A percentile compares a stretch with the other conserved stretches of the same genome.
phyloP scores from a whole-genome alignment of 768 basidiomycete species.

The Amanita polypyramis region DNA sequence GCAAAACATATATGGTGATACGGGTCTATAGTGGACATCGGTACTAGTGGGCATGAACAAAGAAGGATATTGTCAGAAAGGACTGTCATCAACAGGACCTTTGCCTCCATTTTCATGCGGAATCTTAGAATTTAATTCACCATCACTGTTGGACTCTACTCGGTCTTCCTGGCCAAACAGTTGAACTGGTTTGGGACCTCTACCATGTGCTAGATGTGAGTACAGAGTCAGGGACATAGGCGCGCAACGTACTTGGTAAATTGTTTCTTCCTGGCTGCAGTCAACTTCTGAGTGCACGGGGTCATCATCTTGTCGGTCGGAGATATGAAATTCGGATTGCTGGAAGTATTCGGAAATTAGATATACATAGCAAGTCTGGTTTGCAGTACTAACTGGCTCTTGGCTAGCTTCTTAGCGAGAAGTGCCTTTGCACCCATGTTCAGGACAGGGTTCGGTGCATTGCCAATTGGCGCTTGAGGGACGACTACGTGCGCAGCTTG shows the following conservation, averaged over 20 bases:
- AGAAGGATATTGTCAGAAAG: conserved; percentile 36
- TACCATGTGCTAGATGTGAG: conserved; percentile 16
- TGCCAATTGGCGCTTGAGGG: conserved; percentile 75
- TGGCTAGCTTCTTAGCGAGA: conserved; percentile 88
- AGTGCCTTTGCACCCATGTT: conserved; percentile 88
- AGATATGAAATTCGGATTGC: conserved; percentile 83
- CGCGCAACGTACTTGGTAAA: conserved; percentile 67
- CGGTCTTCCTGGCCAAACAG: conserved; percentile 45
- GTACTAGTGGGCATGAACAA: background rate
- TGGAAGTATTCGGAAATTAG: conserved; percentile 18
- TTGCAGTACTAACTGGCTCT: conserved; percentile 54
- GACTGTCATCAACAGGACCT: conserved; percentile 56
- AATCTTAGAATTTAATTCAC: conserved; percentile 21
- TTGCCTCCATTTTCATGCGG: conserved; percentile 21
- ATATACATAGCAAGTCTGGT: conserved; percentile 1
- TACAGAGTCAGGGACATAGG: background rate
- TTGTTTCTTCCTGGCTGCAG: conserved; percentile 85
- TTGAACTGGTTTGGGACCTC: conserved; percentile 51
- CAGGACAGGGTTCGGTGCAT: conserved; percentile 43
- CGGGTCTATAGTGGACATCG: conserved; percentile 1
- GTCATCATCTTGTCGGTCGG: conserved; percentile 96
- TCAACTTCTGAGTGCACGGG: conserved; percentile 87
- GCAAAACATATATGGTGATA: background rate
- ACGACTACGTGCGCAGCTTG: conserved; percentile 71
- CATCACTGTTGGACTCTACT: conserved; percentile 27